Base-by-base conservation (phyloP, 2,329 filamentous ascomycete genomes). In the Trichoderma atrobrunneum region DNA sequence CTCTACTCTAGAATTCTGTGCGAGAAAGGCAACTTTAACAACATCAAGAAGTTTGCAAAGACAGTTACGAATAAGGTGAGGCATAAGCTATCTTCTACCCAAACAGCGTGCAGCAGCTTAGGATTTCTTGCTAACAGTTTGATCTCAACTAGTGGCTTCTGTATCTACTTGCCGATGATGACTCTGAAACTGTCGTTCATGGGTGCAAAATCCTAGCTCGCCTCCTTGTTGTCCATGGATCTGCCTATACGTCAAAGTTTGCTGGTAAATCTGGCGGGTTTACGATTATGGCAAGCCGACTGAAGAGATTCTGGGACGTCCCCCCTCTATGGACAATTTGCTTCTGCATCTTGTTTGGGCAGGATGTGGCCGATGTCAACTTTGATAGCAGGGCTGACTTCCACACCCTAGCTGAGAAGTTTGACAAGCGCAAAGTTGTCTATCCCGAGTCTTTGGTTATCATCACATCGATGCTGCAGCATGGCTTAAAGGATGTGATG, bases 21-120 rank as follows among this genome's bases (percentile, higher is more conserved):
- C 77, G 90, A 93, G 73, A 89, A 89, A 76, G 87, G 87, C 26
- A 93, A 91, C 74, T 83, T 87, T 11, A 85, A 85, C 16, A 90
- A 92, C 73, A 92, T 97, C 71, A 90, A 91, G 78, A 96, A 94
- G 77, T 98, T 99, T 84, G 93, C 94, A 6, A 93, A 92, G 78
- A 97, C 95, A 1, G 95, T 99, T 10, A 98, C 95, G 26, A 97
- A 97, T 76, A 97, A 97, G 87, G 93, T 94, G 84, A 78, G 78
- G 72, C 68, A 72, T 16, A 66, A 8, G 7, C 21, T 12, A 24
- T 8, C 3, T 16, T 10, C 26, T 5, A 7, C 2, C 36, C 1
- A 6, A 26, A 28, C 28, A n/a, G 18, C 12, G 5, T 54, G 36
- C 10, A 63, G 36, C 14, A 1, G 28, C 7, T n/a, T 16, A 24